Base-by-base conservation (phyloP, 1,284 basidiomycete genomes). In the Taiwanofungus camphoratus region DNA sequence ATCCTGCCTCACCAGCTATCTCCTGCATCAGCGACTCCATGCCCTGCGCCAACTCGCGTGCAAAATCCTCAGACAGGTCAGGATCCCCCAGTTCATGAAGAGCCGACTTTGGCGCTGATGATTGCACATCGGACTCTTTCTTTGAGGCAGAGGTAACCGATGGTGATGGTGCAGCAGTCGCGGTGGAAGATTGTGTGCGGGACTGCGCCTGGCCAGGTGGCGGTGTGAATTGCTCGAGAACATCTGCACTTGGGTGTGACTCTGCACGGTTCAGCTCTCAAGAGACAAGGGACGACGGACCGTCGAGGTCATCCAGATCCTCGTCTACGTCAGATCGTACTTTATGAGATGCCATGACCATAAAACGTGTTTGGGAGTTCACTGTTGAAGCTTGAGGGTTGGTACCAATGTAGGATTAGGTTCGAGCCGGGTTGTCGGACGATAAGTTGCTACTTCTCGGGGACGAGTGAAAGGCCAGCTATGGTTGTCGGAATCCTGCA, bases 1-100 rank as follows among this genome's bases (percentile, higher is more conserved):
- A 55, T 21, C 54, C 58, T n/a, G 55, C 55, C 15, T 64, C 60
- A 23, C 65, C 66, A 4, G 62, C 64, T 9, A 95, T 70, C 56
- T 82, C 84, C 16, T 74, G 73, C 71, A 96, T 79, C 35, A 96
- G 72, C n/a, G 69, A 70, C 59, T 92, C 88, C 92, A 97, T 95
- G 23, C 80, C 86, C 57, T 77, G 72, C 5, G 83, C 79, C 34
- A 96, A 71, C 57, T 89, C 82, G 31, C 74, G 71, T 32, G 85
- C 79, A 56, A 92, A 90, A 40, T 82, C 59, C 42, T 71, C 51
- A 51, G 54, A 55, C 19, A 62, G 46, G 35, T 58, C 62, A 33
- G 70, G 63, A 31, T 69, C 68, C 8, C 64, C 49, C 61, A 59
- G 46, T 59, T 56, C 56, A 64, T 61, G 47, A 54, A 43, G 57